Evolutionary conservation across 768 basidiomycete genomes (phyloP).

Genomic region (Suillus weaverae): DNA sequence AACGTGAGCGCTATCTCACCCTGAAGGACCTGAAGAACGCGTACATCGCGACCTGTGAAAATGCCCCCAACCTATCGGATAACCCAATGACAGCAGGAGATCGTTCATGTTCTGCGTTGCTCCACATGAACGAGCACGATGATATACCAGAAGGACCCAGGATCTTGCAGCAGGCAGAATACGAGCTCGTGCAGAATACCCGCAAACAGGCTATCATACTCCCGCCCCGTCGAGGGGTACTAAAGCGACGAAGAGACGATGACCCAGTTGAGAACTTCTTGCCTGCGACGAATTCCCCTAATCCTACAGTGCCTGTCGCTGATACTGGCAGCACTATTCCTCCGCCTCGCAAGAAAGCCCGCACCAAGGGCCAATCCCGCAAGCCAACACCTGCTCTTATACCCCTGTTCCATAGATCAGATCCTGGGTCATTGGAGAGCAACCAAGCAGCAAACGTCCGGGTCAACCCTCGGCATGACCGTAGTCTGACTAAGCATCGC

Average conservation of each 20-base stretch:
- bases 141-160: conserved; percentile 19
- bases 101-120: background rate
- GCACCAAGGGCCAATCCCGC: conserved; percentile 9
- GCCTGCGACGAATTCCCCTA: conserved; percentile 10
- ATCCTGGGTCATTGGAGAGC: background rate
- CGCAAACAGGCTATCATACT: conserved; percentile 30
- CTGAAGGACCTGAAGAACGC: conserved; percentile 31
- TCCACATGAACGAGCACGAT: conserved; percentile 8
- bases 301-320: background rate
- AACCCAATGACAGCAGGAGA: conserved; percentile 13
- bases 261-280: conserved; percentile 7
- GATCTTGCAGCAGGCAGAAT: conserved; percentile 25
- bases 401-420: background rate
- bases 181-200: conserved; percentile 22
- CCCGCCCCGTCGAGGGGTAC: conserved; percentile 25
- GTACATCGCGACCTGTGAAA: conserved; percentile 26
- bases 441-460: background rate
- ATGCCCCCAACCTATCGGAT: conserved; percentile 10
- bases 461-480: background rate
- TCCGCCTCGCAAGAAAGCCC: conserved; percentile 22
- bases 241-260: conserved; percentile 30
- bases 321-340: background rate
- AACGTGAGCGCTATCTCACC: conserved; percentile 28
- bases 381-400: conserved; percentile 9
- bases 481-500: background rate